Evolutionary conservation across 495 filamentous ascomycete species (phyloP).

Genomic region (Cercophora scortea): DNA sequence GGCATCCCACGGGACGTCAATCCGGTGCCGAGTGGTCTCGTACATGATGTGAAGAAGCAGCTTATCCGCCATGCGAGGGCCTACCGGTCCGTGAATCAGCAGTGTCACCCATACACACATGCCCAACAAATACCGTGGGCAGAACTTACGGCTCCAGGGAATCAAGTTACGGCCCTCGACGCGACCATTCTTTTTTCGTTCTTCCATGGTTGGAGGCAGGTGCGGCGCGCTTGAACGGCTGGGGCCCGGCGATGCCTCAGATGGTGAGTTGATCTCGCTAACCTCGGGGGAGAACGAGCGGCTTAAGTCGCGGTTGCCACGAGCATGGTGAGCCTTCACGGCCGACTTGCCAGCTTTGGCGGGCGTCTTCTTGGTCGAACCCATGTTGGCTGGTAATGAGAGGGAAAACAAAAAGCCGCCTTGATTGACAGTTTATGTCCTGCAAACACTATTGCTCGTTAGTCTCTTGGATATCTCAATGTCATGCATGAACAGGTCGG

Average conservation of each 20-base stretch:
- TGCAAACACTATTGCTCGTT: too few relatives aligned
- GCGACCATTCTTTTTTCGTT: slow-evolving; percentile 18
- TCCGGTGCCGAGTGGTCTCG: slow-evolving; percentile 15
- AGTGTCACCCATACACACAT: not conserved
- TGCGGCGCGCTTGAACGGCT: not conserved
- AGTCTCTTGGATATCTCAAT: too few relatives aligned
- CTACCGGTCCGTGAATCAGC: slow-evolving; percentile 4
- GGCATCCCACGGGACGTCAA: slow-evolving; percentile 23
- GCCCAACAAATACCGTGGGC: not conserved
- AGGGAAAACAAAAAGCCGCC: too few relatives aligned
- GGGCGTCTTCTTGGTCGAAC: not conserved
- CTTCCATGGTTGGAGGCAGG: not conserved
- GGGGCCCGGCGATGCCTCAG: not conserved
- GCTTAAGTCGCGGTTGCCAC: too few relatives aligned
- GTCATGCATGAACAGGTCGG: too few relatives aligned
- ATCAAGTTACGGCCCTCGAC: slow-evolving; percentile 22
- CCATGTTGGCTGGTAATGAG: not conserved
- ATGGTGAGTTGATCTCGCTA: not conserved
- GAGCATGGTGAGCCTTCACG: not conserved
- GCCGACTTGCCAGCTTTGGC: not conserved
- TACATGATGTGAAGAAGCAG: slow-evolving; percentile 25
- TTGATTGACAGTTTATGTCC: too few relatives aligned
- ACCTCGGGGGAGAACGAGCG: not conserved
- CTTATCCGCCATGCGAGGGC: slow-evolving; percentile 30
- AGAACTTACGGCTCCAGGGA: slow-evolving; percentile 25